Evolutionary conservation across 2,329 filamentous ascomycete species (phyloP).

Genomic region (Aureobasidium sp.): DNA sequence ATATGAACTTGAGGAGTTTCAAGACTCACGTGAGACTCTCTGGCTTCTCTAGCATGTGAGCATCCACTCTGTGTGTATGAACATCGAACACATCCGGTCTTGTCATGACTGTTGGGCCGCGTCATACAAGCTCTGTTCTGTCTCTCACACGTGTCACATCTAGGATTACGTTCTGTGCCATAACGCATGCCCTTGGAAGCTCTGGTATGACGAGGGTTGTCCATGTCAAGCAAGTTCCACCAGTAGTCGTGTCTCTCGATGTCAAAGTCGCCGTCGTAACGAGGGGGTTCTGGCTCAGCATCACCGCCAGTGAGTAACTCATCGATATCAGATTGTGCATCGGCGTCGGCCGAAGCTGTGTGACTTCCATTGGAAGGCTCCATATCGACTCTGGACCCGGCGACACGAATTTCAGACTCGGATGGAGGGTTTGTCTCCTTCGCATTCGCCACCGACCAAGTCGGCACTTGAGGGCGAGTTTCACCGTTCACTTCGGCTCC

Average conservation of each 20-base stretch:
- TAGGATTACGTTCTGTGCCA: constrained; percentile 1
- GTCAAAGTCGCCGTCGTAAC: constrained; percentile 7
- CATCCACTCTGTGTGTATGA: constrained; percentile 8
- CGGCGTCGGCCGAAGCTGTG: not conserved
- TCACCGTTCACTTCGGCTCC: not conserved
- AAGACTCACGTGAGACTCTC: constrained; percentile 5
- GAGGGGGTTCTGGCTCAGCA: constrained; percentile 5
- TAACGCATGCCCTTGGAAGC: constrained; percentile 9
- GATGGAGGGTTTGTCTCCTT: not conserved
- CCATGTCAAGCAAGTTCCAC: constrained; percentile 5
- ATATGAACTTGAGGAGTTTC: too few relatives aligned
- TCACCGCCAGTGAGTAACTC: not conserved
- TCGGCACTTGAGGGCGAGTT: not conserved
- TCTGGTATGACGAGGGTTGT: constrained; percentile 5
- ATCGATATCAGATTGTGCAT: constrained; percentile 6
- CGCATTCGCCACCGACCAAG: constrained; percentile 6
- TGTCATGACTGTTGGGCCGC: constrained; percentile 7
- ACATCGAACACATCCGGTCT: constrained; percentile 11
- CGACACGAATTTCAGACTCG: not conserved
- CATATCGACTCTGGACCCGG: not conserved
- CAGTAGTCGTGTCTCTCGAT: constrained; percentile 11
- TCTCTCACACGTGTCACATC: constrained; percentile 7
- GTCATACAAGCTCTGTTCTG: constrained; percentile 8
- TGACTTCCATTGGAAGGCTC: not conserved
- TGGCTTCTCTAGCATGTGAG: constrained; percentile 8